These are phyloP conservation scores for Ceratobasidium sp. DNA, from an alignment of 1,284 basidiomycete genomes.

Conservation along the genomic window DNA sequence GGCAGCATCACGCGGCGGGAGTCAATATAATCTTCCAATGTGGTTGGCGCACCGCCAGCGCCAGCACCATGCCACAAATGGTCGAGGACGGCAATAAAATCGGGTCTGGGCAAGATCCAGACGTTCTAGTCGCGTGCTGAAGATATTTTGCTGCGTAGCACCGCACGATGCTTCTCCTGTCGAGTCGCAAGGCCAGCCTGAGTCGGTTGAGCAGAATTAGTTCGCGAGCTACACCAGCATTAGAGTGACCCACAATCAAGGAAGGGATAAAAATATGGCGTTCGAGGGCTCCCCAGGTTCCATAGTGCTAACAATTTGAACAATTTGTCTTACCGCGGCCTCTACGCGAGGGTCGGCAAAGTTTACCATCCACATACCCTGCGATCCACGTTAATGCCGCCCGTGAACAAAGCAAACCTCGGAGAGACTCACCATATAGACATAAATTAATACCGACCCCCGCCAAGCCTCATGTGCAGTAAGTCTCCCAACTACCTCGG, in stretches of 20 bases:
- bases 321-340: not conserved
- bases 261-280: not conserved
- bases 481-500: not conserved
- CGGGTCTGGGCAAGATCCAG: not conserved
- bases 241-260: not conserved
- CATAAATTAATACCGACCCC: slow-evolving; percentile 13
- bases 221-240: not conserved
- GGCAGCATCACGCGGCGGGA: not conserved
- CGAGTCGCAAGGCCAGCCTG: slow-evolving; percentile 18
- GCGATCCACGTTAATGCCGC: not conserved
- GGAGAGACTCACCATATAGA: slow-evolving; percentile 18
- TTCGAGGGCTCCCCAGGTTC: not conserved
- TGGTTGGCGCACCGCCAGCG: not conserved
- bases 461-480: slow-evolving; percentile 26
- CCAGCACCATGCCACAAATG: slow-evolving; percentile 20
- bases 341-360: slow-evolving; percentile 7
- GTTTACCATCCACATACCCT: not conserved
- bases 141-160: slow-evolving; percentile 7
- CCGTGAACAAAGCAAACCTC: not conserved
- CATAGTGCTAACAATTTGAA: not conserved
- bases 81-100: slow-evolving; percentile 19
- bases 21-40: slow-evolving; percentile 10
- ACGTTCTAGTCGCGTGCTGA: not conserved
- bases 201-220: not conserved
- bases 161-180: slow-evolving; percentile 17